Evolutionary conservation across 495 filamentous ascomycete species (phyloP).

Genomic region (Tuber microsphaerosporum): DNA sequence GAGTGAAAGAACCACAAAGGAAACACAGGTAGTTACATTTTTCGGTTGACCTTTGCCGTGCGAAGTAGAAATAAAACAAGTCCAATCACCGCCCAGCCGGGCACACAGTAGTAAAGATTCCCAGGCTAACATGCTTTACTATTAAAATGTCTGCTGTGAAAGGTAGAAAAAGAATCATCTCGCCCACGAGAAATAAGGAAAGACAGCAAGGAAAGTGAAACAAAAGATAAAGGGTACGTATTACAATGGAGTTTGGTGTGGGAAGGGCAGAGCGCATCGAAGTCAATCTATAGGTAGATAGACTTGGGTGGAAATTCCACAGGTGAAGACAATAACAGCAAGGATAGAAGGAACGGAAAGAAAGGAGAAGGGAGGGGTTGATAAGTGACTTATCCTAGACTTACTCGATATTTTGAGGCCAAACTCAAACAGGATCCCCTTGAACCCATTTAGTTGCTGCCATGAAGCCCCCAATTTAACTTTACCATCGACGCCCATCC

Average conservation of each 20-base stretch:
- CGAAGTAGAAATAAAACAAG: background rate
- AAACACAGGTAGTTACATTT: background rate
- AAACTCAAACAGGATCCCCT: background rate
- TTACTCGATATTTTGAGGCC: background rate
- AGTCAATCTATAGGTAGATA: background rate
- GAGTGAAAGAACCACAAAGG: background rate
- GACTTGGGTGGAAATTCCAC: background rate
- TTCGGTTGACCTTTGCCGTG: background rate
- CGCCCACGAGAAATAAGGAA: background rate
- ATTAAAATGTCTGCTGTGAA: background rate
- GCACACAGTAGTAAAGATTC: background rate
- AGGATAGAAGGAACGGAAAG: background rate
- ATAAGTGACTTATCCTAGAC: constrained; percentile 2
- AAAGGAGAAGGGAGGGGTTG: background rate
- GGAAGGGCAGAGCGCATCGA: background rate
- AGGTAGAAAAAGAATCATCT: background rate
- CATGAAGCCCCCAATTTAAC: background rate
- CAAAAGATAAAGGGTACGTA: background rate
- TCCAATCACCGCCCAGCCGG: background rate
- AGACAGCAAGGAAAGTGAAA: background rate
- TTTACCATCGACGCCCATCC: background rate
- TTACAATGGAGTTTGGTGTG: background rate
- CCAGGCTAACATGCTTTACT: background rate
- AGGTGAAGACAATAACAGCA: background rate
- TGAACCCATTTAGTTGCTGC: background rate